Evolutionary conservation across 2,329 filamentous ascomycete genomes (phyloP).

Genomic region (Fusarium hostae): DNA sequence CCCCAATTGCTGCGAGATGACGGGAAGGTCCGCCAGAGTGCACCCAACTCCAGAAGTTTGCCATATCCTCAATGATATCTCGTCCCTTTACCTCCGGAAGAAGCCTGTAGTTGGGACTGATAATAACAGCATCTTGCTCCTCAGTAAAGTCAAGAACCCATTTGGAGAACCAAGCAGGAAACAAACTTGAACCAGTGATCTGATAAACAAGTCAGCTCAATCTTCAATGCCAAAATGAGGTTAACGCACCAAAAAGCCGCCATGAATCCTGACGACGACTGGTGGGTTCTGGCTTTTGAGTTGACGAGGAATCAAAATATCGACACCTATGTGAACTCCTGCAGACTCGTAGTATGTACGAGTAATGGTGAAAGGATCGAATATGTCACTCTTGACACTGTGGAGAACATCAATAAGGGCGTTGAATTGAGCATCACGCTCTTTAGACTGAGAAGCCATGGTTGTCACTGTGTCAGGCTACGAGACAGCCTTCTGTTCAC

Average conservation of each 20-base stretch:
- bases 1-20: background rate
- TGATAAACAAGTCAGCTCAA: background rate
- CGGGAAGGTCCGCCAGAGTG: background rate
- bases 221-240: accelerated
- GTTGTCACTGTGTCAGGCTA: accelerated
- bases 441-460: background rate
- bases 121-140: background rate
- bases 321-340: background rate
- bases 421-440: background rate
- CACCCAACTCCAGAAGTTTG: background rate
- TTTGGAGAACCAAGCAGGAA: background rate
- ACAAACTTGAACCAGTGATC: background rate
- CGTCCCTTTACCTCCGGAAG: background rate
- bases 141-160: background rate
- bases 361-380: background rate
- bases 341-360: background rate
- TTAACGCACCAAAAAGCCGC: background rate
- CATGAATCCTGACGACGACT: background rate
- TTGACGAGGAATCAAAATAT: background rate
- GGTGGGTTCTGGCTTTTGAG: background rate
- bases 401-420: background rate
- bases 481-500: too few species aligned
- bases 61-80: background rate
- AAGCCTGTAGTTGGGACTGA: background rate
- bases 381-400: background rate